Evolutionary conservation across 345 rosid genomes (phyloP).

Genomic region (Euphorbia pulcherrima): DNA sequence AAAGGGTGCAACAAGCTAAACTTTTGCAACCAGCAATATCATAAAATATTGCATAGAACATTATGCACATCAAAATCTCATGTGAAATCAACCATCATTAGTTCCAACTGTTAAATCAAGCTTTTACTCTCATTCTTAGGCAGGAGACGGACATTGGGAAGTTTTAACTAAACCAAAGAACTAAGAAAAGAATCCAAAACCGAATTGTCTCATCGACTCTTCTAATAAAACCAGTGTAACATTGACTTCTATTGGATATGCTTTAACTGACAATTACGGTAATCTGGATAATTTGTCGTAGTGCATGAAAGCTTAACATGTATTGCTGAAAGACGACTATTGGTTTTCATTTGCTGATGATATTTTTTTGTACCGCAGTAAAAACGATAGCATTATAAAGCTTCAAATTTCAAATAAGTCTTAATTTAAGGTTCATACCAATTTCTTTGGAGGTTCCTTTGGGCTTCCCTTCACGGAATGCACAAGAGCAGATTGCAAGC

Average conservation of each 20-base stretch:
- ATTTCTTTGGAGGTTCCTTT: conserved; percentile 45
- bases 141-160: background rate
- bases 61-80: background rate
- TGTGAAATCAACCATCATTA: background rate
- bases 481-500: conserved; percentile 59
- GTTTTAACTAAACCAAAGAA: background rate
- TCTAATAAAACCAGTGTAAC: background rate
- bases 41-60: background rate
- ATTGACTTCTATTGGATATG: background rate
- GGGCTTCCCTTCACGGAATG: conserved; percentile 51
- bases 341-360: background rate
- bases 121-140: background rate
- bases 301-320: background rate
- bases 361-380: background rate
- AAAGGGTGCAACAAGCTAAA: background rate
- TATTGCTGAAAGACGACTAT: background rate
- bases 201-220: too few relatives aligned
- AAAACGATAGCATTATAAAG: background rate
- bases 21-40: background rate
- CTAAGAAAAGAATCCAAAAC: background rate
- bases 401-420: conserved; percentile 9
- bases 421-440: conserved; percentile 46
- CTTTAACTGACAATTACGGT: background rate
- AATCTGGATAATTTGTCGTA: background rate
- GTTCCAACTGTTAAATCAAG: conserved; percentile 5